These are phyloP conservation scores for Citrus medica DNA, from an alignment of 345 rosid species.

Conservation along the genomic window DNA sequence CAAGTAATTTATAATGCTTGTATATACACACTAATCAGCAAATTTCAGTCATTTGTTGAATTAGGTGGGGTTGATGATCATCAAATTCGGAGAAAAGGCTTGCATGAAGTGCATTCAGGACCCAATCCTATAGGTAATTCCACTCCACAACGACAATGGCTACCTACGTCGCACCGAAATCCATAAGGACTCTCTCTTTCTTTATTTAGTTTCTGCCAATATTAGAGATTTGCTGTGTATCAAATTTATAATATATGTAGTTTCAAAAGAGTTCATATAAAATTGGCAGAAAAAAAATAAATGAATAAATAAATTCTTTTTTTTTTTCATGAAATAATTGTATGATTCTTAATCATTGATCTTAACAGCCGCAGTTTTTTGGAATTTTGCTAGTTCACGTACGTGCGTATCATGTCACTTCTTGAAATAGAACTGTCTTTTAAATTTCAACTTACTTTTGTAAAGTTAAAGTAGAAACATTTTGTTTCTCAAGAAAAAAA, in stretches of 20 bases:
- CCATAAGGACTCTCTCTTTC: not conserved
- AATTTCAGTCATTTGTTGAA: constrained; percentile 4
- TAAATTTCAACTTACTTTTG: not conserved
- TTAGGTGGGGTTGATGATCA: not conserved
- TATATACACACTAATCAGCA: too few relatives aligned
- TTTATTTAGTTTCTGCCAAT: not conserved
- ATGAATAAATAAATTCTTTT: not conserved
- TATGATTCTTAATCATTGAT: not conserved
- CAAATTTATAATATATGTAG: not conserved
- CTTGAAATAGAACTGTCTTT: not conserved
- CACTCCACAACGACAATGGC: constrained; percentile 17
- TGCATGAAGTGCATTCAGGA: constrained; percentile 41
- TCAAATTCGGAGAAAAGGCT: constrained; percentile 13
- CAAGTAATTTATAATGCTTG: not conserved
- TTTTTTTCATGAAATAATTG: not conserved
- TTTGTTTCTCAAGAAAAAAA: not conserved
- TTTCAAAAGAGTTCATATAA: not conserved
- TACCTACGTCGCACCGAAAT: not conserved
- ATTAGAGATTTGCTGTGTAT: not conserved
- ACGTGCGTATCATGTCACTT: not conserved
- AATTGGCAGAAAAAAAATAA: not conserved
- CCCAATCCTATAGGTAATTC: constrained; percentile 31
- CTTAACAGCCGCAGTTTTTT: not conserved
- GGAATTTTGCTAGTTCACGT: not conserved
- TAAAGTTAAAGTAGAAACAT: not conserved